Conservation (phyloP, 2,329 filamentous ascomycete species). For the Amauroascus niger region DNA sequence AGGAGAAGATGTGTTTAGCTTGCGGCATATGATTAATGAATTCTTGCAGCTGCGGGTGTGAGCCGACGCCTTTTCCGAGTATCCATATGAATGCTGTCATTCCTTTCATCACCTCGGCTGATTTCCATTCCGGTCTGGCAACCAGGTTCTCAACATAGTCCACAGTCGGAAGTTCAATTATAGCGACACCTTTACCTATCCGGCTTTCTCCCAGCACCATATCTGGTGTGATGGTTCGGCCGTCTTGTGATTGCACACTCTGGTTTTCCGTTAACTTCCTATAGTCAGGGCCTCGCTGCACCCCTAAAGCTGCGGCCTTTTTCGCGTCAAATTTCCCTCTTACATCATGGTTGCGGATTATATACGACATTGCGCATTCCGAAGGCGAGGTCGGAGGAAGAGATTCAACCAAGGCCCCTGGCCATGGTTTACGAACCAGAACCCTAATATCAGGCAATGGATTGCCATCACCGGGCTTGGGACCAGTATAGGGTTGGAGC, state of each 20-base stretch:
- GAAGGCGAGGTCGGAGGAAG: slow-evolving; percentile 62
- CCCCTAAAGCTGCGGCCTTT: slow-evolving; percentile 55
- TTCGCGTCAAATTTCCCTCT: slow-evolving; percentile 69
- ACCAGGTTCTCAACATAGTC: slow-evolving; percentile 64
- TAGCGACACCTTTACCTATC: slow-evolving; percentile 62
- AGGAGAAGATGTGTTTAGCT: slow-evolving; percentile 67
- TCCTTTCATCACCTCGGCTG: slow-evolving; percentile 54
- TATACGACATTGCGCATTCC: slow-evolving; percentile 68
- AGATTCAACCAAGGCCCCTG: slow-evolving; percentile 52
- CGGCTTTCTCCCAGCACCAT: slow-evolving; percentile 68
- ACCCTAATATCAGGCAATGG: slow-evolving; percentile 58
- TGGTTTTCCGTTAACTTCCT: slow-evolving; percentile 52
- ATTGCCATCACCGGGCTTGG: slow-evolving; percentile 45
- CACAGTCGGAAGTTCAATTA: slow-evolving; percentile 65
- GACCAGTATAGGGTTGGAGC: slow-evolving; percentile 61
- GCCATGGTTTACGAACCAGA: slow-evolving; percentile 68
- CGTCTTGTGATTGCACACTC: slow-evolving; percentile 54
- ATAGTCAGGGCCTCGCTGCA: slow-evolving; percentile 52
- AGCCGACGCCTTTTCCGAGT: slow-evolving; percentile 57
- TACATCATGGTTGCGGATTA: slow-evolving; percentile 64
- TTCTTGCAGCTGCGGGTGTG: slow-evolving; percentile 52
- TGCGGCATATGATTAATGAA: slow-evolving; percentile 58
- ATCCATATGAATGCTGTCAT: slow-evolving; percentile 70
- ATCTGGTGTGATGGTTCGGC: slow-evolving; percentile 64
- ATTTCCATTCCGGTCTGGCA: slow-evolving; percentile 61